These are phyloP conservation scores for Taiwanofungus camphoratus DNA, from an alignment of 1,284 basidiomycete species.

Conservation along the genomic window DNA sequence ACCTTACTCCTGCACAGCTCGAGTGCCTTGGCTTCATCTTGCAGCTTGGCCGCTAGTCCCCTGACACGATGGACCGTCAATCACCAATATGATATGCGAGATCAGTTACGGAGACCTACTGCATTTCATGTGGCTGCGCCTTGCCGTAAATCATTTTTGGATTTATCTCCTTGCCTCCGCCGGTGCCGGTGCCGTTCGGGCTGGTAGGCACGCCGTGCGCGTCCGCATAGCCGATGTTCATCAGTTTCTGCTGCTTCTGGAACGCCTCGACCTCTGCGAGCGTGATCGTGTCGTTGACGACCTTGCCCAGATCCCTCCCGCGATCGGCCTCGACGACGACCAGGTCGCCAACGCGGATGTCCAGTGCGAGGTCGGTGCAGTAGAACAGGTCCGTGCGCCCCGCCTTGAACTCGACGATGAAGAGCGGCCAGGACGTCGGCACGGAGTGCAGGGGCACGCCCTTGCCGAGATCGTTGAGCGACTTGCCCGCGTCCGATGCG, in stretches of 20 bases:
- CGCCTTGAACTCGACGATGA: slow-evolving; percentile 97
- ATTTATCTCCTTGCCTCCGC: slow-evolving; percentile 82
- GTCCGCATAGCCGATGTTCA: slow-evolving; percentile 34
- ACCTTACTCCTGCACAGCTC: slow-evolving; percentile 91
- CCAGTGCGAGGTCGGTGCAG: slow-evolving; percentile 58
- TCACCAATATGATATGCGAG: background rate
- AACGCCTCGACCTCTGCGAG: slow-evolving; percentile 87
- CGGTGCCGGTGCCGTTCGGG: slow-evolving; percentile 36
- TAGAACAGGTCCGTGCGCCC: slow-evolving; percentile 95
- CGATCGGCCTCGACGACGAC: slow-evolving; percentile 98
- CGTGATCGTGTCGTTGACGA: slow-evolving; percentile 88
- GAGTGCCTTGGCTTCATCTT: slow-evolving; percentile 91
- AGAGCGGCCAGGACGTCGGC: slow-evolving; percentile 81
- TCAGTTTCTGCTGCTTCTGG: slow-evolving; percentile 63
- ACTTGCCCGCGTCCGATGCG: slow-evolving; percentile 43
- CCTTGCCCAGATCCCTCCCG: slow-evolving; percentile 88
- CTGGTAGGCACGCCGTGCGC: slow-evolving; percentile 47
- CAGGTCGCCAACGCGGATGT: slow-evolving; percentile 79
- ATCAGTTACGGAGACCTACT: slow-evolving; percentile 45
- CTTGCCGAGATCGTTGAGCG: slow-evolving; percentile 74
- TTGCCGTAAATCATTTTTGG: slow-evolving; percentile 97
- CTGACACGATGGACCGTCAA: slow-evolving; percentile 33
- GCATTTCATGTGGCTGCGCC: slow-evolving; percentile 79
- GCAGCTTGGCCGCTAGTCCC: slow-evolving; percentile 71
- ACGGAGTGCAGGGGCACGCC: slow-evolving; percentile 85